Conservation (phyloP, 1,284 basidiomycete genomes). For the Ustilago xerochloae region DNA sequence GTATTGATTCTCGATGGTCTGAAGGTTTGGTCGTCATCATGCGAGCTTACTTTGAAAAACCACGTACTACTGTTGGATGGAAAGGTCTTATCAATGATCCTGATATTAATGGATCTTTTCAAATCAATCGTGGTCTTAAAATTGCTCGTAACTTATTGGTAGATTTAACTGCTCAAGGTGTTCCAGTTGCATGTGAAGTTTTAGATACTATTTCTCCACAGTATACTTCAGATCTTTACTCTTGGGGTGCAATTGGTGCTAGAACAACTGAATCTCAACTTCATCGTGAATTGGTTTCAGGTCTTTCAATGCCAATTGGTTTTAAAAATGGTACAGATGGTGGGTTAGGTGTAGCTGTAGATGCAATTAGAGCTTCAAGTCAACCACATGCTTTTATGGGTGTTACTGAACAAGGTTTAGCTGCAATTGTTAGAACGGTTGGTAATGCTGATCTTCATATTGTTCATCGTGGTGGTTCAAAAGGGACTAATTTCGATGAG, state of each 20-base stretch:
- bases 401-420: slow-evolving; percentile 73
- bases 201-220: slow-evolving; percentile 75
- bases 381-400: slow-evolving; percentile 67
- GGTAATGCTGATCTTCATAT: slow-evolving; percentile 75
- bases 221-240: slow-evolving; percentile 77
- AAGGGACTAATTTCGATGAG: slow-evolving; percentile 74
- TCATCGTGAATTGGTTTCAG: slow-evolving; percentile 70
- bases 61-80: slow-evolving; percentile 80
- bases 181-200: slow-evolving; percentile 94
- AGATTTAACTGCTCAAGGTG: slow-evolving; percentile 85
- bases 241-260: slow-evolving; percentile 98
- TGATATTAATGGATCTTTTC: slow-evolving; percentile 90
- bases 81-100: slow-evolving; percentile 81
- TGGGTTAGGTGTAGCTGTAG: slow-evolving; percentile 70
- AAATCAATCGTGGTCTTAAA: slow-evolving; percentile 88
- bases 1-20: slow-evolving; percentile 66
- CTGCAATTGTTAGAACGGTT: slow-evolving; percentile 92
- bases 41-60: slow-evolving; percentile 91
- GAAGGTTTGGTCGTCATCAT: slow-evolving; percentile 89
- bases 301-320: slow-evolving; percentile 72
- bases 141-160: slow-evolving; percentile 87
- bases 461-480: slow-evolving; percentile 66
- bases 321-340: slow-evolving; percentile 99
- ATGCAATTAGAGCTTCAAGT: slow-evolving; percentile 65
- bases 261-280: slow-evolving; percentile 78